Conservation (phyloP, 106 monocot species). For the Phalaenopsis aphrodite region DNA sequence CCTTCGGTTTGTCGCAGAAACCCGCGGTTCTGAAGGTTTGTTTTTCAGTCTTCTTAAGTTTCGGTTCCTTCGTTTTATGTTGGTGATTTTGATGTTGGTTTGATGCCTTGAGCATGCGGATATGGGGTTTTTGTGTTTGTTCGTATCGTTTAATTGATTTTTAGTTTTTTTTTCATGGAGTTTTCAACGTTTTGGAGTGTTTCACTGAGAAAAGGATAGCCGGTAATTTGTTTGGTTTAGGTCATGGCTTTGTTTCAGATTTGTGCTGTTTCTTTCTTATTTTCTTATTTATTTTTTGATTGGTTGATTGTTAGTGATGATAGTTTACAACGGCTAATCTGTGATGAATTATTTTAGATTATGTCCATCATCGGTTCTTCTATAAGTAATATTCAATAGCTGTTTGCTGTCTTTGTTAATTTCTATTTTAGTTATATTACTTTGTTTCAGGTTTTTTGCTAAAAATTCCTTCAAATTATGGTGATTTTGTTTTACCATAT, state of each 20-base stretch:
- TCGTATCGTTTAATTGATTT: background rate
- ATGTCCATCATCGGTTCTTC: too few relatives aligned
- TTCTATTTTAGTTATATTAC: background rate
- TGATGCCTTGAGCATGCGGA: background rate
- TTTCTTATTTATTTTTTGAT: background rate
- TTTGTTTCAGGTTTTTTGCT: background rate
- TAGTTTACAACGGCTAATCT: background rate
- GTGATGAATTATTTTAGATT: too few relatives aligned
- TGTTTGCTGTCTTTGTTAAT: background rate
- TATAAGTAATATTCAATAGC: too few relatives aligned
- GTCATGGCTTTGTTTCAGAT: background rate
- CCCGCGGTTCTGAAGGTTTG: constrained; percentile 76
- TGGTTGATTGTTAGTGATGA: background rate
- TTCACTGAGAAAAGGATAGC: background rate
- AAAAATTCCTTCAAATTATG: background rate
- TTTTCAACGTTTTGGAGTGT: background rate
- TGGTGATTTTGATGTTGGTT: background rate
- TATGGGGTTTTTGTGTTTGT: background rate
- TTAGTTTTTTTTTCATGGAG: background rate
- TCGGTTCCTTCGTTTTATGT: background rate
- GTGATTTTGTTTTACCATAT: background rate
- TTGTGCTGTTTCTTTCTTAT: background rate
- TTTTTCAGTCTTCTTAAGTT: background rate
- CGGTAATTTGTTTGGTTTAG: background rate
- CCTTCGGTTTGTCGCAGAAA: constrained; percentile 69